Evolutionary conservation across 495 filamentous ascomycete species (phyloP).

Genomic region (Annulohypoxylon bovei): DNA sequence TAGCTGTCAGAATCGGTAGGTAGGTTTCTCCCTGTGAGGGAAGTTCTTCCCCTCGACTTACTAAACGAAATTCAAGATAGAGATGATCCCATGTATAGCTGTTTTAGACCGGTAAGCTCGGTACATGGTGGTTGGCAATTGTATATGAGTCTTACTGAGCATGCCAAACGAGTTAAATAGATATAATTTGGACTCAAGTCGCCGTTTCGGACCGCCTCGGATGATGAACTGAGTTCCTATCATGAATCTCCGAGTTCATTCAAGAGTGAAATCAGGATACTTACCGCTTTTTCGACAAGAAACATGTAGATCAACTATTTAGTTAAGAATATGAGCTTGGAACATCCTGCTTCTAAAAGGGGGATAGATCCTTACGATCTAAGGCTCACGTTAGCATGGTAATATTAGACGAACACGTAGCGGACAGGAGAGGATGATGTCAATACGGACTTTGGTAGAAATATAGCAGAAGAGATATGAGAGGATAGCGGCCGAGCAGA

Average conservation of each 20-base stretch:
- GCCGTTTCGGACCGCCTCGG: slow-evolving; percentile 51
- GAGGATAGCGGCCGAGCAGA: slow-evolving; percentile 61
- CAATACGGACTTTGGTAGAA: slow-evolving; percentile 59
- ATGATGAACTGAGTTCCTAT: slow-evolving; percentile 56
- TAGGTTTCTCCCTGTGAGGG: neutral
- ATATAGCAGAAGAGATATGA: slow-evolving; percentile 63
- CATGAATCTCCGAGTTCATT: slow-evolving; percentile 1
- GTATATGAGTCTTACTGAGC: slow-evolving; percentile 49
- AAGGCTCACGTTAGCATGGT: neutral
- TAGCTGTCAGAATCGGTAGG: slow-evolving; percentile 7
- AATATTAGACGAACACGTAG: neutral
- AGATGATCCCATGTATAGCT: slow-evolving; percentile 60
- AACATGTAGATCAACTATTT: slow-evolving; percentile 62
- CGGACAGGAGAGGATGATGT: neutral
- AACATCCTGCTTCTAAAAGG: neutral
- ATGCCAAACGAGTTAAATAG: slow-evolving; percentile 64
- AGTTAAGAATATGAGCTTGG: slow-evolving; percentile 14
- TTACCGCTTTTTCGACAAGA: slow-evolving; percentile 63
- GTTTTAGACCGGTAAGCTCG: slow-evolving; percentile 18
- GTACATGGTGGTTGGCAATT: neutral
- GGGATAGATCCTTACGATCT: slow-evolving; percentile 51
- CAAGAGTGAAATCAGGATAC: slow-evolving; percentile 6
- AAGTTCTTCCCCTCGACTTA: slow-evolving; percentile 41
- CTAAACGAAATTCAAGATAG: slow-evolving; percentile 61
- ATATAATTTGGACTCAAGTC: slow-evolving; percentile 60